Conservation (phyloP, 2,329 filamentous ascomycete species). For the Byssochlamys sp. region DNA sequence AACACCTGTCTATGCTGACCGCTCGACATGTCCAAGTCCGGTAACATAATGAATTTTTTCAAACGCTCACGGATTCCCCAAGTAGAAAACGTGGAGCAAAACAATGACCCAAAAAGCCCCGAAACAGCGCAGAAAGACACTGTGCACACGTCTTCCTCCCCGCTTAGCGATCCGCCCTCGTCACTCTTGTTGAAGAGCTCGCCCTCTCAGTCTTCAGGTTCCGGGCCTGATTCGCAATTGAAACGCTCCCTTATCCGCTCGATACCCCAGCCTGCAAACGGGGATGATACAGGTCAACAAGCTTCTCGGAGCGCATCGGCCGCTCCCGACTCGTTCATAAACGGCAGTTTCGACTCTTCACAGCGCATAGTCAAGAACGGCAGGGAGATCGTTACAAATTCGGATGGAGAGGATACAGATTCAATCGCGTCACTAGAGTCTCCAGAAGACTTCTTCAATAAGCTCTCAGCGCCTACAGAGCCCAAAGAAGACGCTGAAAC, state of each 20-base stretch:
- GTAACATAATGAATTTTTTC: slow-evolving; percentile 40
- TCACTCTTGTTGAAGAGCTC: slow-evolving; percentile 11
- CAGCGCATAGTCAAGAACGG: slow-evolving; percentile 50
- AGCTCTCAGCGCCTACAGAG: slow-evolving; percentile 12
- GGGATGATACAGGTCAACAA: slow-evolving; percentile 4
- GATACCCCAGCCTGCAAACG: slow-evolving; percentile 3
- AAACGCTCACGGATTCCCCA: slow-evolving; percentile 25
- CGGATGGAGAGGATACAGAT: slow-evolving; percentile 60
- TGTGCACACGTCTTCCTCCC: slow-evolving; percentile 18
- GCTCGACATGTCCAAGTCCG: slow-evolving; percentile 18
- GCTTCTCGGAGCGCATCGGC: slow-evolving; percentile 13
- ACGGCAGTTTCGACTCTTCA: slow-evolving; percentile 21
- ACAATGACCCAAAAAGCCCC: slow-evolving; percentile 3
- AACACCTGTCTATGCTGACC: background rate
- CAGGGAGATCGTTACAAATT: slow-evolving; percentile 49
- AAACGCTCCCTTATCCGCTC: slow-evolving; percentile 9
- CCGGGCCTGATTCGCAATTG: slow-evolving; percentile 7
- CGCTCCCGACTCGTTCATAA: slow-evolving; percentile 10
- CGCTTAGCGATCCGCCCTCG: slow-evolving; percentile 16
- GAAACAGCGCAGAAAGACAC: slow-evolving; percentile 9
- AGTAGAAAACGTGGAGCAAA: slow-evolving; percentile 3
- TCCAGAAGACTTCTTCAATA: slow-evolving; percentile 42
- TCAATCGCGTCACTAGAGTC: slow-evolving; percentile 48
- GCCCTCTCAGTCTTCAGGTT: slow-evolving; percentile 10
- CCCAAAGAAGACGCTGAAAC: slow-evolving; percentile 4